These are phyloP conservation scores for Glutinoglossum americanum DNA, from an alignment of 495 filamentous ascomycete species.

Conservation along the genomic window DNA sequence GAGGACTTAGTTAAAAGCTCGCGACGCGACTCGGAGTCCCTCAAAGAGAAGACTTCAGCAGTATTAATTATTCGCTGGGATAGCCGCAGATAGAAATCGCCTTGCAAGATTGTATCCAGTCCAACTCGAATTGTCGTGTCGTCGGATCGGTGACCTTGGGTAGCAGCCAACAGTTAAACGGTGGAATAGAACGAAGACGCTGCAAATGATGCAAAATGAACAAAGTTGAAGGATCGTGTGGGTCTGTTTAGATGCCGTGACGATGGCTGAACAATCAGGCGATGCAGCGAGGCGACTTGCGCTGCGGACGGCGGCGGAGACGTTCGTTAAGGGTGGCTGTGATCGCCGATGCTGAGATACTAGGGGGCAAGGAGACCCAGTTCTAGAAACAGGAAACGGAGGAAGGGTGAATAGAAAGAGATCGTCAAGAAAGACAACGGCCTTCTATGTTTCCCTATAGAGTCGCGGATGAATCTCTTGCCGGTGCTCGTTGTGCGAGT, in stretches of 20 bases:
- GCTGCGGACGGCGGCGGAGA: background rate
- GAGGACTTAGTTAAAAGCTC: conserved; percentile 5
- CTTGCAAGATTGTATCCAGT: background rate
- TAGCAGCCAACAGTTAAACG: background rate
- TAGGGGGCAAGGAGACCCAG: background rate
- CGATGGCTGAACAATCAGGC: background rate
- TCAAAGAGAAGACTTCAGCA: background rate
- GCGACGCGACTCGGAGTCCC: background rate
- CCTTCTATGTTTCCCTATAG: too few species aligned
- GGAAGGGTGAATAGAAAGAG: background rate
- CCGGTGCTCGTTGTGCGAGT: too few species aligned
- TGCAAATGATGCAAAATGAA: background rate
- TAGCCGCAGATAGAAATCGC: background rate
- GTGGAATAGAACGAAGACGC: background rate
- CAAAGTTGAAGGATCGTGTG: conserved; percentile 1
- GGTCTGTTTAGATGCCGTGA: background rate
- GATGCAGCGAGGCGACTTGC: conserved; percentile 2
- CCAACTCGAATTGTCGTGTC: background rate
- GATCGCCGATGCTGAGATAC: background rate
- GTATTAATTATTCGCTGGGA: background rate
- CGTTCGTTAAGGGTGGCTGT: background rate
- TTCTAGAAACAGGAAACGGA: background rate
- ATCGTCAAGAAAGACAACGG: too few species aligned
- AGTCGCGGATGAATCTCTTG: background rate
- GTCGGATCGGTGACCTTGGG: background rate